Conservation (phyloP, 2,329 filamentous ascomycete genomes). For the Xylariales sp. region DNA sequence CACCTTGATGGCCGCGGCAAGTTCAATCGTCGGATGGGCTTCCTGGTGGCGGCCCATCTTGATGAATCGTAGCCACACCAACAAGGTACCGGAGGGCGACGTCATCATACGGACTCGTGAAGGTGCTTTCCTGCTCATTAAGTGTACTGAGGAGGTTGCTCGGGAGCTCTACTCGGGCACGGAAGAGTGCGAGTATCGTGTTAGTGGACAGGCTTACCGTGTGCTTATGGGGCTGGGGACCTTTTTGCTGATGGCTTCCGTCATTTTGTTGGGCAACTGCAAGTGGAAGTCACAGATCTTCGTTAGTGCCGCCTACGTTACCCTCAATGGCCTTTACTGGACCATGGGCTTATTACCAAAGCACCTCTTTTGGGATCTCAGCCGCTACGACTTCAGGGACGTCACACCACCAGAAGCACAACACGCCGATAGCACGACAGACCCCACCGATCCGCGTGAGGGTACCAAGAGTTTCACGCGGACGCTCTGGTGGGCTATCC, state of each 20-base stretch:
- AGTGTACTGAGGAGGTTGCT: slow-evolving; percentile 69
- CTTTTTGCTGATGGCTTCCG: slow-evolving; percentile 69
- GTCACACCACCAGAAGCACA: slow-evolving; percentile 55
- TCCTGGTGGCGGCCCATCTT: slow-evolving; percentile 68
- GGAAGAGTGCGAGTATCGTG: slow-evolving; percentile 68
- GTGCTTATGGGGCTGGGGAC: slow-evolving; percentile 68
- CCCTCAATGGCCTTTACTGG: slow-evolving; percentile 72
- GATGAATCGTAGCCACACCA: slow-evolving; percentile 61
- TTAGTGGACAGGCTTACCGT: slow-evolving; percentile 60
- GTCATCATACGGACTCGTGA: slow-evolving; percentile 71
- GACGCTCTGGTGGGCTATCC: slow-evolving; percentile 69
- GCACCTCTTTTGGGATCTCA: slow-evolving; percentile 67
- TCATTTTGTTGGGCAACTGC: slow-evolving; percentile 71
- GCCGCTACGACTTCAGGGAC: slow-evolving; percentile 59
- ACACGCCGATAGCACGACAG: slow-evolving; percentile 51
- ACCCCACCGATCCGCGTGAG: slow-evolving; percentile 52
- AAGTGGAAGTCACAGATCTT: slow-evolving; percentile 70
- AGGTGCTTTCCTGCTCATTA: slow-evolving; percentile 68
- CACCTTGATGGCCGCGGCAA: slow-evolving; percentile 62
- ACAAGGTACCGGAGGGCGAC: slow-evolving; percentile 65
- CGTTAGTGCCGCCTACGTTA: slow-evolving; percentile 67
- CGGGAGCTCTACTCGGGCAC: slow-evolving; percentile 72
- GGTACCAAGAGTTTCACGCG: slow-evolving; percentile 63
- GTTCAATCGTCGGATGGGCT: slow-evolving; percentile 66
- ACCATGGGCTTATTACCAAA: slow-evolving; percentile 62